Evolutionary conservation across 345 rosid genomes (phyloP).

Genomic region (Draba incana): DNA sequence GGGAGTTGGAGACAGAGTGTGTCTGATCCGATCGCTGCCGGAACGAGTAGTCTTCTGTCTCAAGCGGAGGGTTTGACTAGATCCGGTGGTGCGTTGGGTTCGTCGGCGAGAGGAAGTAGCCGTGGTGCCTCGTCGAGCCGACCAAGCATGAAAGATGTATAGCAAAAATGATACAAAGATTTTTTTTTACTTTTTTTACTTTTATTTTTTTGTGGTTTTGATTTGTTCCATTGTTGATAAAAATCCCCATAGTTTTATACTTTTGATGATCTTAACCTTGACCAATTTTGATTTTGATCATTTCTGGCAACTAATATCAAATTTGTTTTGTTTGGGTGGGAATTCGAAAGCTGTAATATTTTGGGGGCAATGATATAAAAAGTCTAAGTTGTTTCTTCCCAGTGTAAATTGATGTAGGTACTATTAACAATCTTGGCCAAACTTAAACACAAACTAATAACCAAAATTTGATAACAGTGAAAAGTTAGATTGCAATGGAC

Average conservation of each 20-base stretch:
- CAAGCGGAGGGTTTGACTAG: constrained; percentile 34
- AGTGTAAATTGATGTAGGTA: no score
- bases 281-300: constrained; percentile 1
- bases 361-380: neutral
- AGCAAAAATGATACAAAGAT: neutral
- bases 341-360: neutral
- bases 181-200: neutral
- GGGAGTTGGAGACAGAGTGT: constrained; percentile 88
- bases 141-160: constrained; percentile 41
- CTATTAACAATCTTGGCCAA: no score
- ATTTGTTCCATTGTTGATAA: constrained; percentile 34
- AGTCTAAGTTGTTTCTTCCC: neutral
- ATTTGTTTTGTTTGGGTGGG: neutral
- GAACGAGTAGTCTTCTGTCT: constrained; percentile 42
- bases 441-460: neutral
- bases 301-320: neutral
- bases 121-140: constrained; percentile 42
- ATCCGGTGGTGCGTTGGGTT: constrained; percentile 12
- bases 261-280: neutral
- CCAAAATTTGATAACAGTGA: no score
- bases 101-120: constrained; percentile 39
- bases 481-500: neutral
- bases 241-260: neutral
- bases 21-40: constrained; percentile 51
- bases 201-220: constrained; percentile 17